These are phyloP conservation scores for Rhynchosporium graminicola DNA, from an alignment of 2,329 filamentous ascomycete species.

Conservation along the genomic window DNA sequence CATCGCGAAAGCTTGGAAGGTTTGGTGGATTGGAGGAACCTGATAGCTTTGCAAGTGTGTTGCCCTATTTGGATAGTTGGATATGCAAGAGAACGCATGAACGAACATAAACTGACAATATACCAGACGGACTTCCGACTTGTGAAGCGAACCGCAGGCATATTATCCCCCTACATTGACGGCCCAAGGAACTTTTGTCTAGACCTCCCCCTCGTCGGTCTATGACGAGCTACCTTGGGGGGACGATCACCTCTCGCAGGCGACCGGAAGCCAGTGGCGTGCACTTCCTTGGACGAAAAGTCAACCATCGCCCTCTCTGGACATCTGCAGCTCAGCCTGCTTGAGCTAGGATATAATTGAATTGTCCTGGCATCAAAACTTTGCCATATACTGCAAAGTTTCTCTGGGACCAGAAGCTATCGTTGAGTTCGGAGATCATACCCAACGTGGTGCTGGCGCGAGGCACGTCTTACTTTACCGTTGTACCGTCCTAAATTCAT, in stretches of 20 bases:
- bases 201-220: background rate
- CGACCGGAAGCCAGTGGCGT: conserved; percentile 23
- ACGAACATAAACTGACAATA: conserved; percentile 11
- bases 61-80: conserved; percentile 6
- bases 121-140: background rate
- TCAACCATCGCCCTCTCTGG: background rate
- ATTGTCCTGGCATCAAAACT: conserved; percentile 6
- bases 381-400: conserved; percentile 14
- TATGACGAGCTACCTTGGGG: background rate
- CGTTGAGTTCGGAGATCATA: conserved; percentile 9
- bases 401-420: background rate
- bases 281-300: conserved; percentile 8
- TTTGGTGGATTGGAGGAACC: background rate
- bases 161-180: background rate
- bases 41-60: conserved; percentile 6
- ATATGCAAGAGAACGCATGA: background rate
- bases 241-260: conserved; percentile 3
- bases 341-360: conserved; percentile 24
- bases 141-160: conserved; percentile 4
- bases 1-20: conserved; percentile 1
- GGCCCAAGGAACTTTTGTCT: background rate
- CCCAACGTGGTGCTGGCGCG: conserved; percentile 11
- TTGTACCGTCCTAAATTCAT: background rate
- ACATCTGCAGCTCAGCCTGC: conserved; percentile 19
- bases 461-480: conserved; percentile 2